Evolutionary conservation across 768 basidiomycete genomes (phyloP), one percentile per base, ranked within the genome.

Genomic region (Tricholoma furcatifolium): DNA sequence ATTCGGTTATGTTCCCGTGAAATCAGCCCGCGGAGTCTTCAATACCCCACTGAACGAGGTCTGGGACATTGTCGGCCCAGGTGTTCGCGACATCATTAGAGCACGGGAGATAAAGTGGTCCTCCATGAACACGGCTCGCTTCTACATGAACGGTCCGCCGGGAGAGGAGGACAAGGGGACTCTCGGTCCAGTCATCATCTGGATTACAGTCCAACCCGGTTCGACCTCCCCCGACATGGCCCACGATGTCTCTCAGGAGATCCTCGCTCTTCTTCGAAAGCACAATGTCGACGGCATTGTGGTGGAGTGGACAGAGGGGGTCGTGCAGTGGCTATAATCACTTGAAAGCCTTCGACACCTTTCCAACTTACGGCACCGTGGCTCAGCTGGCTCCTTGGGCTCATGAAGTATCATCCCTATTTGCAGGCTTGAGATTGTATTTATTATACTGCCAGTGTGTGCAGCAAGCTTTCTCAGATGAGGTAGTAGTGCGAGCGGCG

Each of bases 31-130:
- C 21, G 73, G 72, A 34, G 73, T 74, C 63, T 71, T 67, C 56
- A 60, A 60, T 40, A 75, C 74, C 55, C 63, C 67, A 47, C 74
- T 78, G 50, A 74, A 74, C 57, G 23, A 6, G 4, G 67, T 74
- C 58, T 78, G 76, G 77, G 53, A 64, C 54, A 59, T 45, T 58
- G 72, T 77, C 52, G 68, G 63, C 64, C 72, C 70, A 56, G 47
- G 63, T 58, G 73, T 77, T 62, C 10, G 59, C 15, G 63, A 67
- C 50, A 50, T 70, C 46, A 42, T 79, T 47, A 74, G 71, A 48
- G 60, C 59, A 17, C 62, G 45, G 32, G 58, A 32, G 1, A 39
- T 49, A 18, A 5, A 32, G 0, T 45, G 42, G 41, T 43, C 47
- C 1, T 44, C 35, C 14, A 15, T 50, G 40, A 60, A 70, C 49